These are phyloP conservation scores for Aquilaria sinensis DNA, from an alignment of 345 rosid species.

Conservation along the genomic window DNA sequence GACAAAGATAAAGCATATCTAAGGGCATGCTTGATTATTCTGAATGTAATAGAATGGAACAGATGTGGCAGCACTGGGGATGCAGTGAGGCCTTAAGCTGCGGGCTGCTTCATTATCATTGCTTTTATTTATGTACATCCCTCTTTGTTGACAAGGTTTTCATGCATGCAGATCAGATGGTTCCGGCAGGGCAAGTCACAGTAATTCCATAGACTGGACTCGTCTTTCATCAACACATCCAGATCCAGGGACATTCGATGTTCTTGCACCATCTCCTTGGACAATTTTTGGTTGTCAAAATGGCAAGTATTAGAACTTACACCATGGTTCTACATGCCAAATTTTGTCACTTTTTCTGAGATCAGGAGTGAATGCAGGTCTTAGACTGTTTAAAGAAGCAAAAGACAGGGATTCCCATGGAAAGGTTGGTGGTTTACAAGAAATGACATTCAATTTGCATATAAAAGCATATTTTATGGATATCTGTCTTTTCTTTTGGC, in stretches of 20 bases:
- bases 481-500: slow-evolving; percentile 11
- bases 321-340: slow-evolving; percentile 1
- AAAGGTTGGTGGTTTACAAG: slow-evolving; percentile 41
- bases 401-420: slow-evolving; percentile 69
- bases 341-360: slow-evolving; percentile 14
- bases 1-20: too few species aligned
- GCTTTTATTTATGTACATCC: background rate
- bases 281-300: slow-evolving; percentile 93
- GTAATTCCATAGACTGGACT: slow-evolving; percentile 70
- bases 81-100: too few species aligned
- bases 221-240: slow-evolving; percentile 41
- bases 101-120: too few species aligned
- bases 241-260: slow-evolving; percentile 69
- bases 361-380: slow-evolving; percentile 42
- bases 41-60: background rate
- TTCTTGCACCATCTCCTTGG: slow-evolving; percentile 93
- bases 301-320: slow-evolving; percentile 33
- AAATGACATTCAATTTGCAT: background rate
- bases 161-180: slow-evolving; percentile 47
- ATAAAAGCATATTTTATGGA: background rate
- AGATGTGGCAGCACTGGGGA: too few species aligned
- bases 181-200: slow-evolving; percentile 39
- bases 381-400: slow-evolving; percentile 88
- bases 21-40: background rate
- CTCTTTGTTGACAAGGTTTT: slow-evolving; percentile 6